Conservation (phyloP, 2,329 filamentous ascomycete species). For the Gaeumannomyces tritici region DNA sequence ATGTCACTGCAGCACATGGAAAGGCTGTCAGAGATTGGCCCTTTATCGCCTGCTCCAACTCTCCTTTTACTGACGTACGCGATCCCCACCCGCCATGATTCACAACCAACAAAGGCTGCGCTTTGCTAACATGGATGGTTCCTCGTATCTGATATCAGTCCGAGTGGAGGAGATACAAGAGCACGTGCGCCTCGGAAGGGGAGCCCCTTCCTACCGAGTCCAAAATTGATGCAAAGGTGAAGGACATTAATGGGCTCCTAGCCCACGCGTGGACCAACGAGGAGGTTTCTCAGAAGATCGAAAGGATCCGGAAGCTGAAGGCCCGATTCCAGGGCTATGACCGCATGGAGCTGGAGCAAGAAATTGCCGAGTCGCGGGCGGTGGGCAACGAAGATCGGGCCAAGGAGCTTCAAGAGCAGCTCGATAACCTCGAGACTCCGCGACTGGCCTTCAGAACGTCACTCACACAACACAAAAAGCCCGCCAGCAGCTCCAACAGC, state of each 20-base stretch:
- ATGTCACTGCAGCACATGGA: constrained; percentile 72
- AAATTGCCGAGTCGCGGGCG: constrained; percentile 56
- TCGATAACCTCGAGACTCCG: constrained; percentile 54
- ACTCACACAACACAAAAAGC: constrained; percentile 44
- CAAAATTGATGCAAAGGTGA: constrained; percentile 60
- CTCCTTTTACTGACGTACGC: constrained; percentile 68
- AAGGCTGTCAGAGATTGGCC: constrained; percentile 78
- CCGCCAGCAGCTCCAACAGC: constrained; percentile 11
- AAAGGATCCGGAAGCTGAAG: constrained; percentile 46
- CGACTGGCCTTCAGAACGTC: constrained; percentile 67
- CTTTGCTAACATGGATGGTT: background rate
- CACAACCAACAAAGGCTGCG: background rate
- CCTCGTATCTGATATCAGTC: constrained; percentile 33
- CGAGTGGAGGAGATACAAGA: constrained; percentile 75
- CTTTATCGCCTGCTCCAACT: constrained; percentile 84
- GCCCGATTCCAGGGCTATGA: constrained; percentile 57
- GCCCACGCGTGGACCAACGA: constrained; percentile 73
- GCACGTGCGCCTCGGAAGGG: constrained; percentile 62
- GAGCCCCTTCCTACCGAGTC: constrained; percentile 66
- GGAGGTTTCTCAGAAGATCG: constrained; percentile 72
- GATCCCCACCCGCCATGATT: constrained; percentile 3
- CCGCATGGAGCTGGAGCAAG: constrained; percentile 55
- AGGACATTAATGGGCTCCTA: constrained; percentile 71
- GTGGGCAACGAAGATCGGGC: constrained; percentile 51
- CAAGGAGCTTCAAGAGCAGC: constrained; percentile 45